Evolutionary conservation across 306 rosid species (phyloP).

Genomic region (Leucaena leucocephala): DNA sequence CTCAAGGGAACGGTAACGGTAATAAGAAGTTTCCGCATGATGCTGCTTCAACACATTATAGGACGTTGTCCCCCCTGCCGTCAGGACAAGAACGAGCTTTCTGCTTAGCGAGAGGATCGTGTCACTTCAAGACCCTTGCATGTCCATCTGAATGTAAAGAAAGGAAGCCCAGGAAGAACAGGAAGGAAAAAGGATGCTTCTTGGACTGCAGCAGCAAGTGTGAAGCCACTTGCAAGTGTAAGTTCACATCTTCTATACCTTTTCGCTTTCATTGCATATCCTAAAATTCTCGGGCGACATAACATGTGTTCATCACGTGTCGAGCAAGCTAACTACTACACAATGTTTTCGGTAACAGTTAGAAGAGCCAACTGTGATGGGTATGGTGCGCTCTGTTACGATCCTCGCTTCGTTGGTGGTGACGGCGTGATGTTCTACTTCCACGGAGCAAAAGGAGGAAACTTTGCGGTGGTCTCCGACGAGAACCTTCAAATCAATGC

Average conservation of each 20-base stretch:
- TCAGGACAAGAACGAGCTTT: slow-evolving; percentile 60
- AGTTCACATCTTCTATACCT: slow-evolving; percentile 28
- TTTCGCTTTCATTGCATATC: neutral
- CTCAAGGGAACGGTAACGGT: slow-evolving; percentile 19
- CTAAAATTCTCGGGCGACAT: neutral
- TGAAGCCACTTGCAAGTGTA: slow-evolving; percentile 85
- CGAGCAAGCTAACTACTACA: neutral
- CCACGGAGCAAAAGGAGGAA: slow-evolving; percentile 74
- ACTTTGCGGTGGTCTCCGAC: slow-evolving; percentile 72
- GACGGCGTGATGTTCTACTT: slow-evolving; percentile 90
- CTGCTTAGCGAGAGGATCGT: slow-evolving; percentile 47
- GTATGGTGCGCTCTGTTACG: slow-evolving; percentile 75
- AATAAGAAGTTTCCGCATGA: slow-evolving; percentile 9
- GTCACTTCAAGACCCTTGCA: slow-evolving; percentile 51
- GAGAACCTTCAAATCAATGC: slow-evolving; percentile 73
- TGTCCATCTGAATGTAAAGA: slow-evolving; percentile 61
- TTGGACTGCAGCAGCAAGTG: slow-evolving; percentile 71
- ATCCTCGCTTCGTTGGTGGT: slow-evolving; percentile 82
- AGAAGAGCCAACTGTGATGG: slow-evolving; percentile 74
- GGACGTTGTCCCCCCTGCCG: slow-evolving; percentile 29
- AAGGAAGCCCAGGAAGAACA: slow-evolving; percentile 80
- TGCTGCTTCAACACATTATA: slow-evolving; percentile 37
- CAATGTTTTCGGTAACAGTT: slow-evolving; percentile 38
- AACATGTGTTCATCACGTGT: neutral
- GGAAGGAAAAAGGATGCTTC: slow-evolving; percentile 68